These are phyloP conservation scores for Mycena floridula DNA, from an alignment of 768 basidiomycete species.

Conservation along the genomic window DNA sequence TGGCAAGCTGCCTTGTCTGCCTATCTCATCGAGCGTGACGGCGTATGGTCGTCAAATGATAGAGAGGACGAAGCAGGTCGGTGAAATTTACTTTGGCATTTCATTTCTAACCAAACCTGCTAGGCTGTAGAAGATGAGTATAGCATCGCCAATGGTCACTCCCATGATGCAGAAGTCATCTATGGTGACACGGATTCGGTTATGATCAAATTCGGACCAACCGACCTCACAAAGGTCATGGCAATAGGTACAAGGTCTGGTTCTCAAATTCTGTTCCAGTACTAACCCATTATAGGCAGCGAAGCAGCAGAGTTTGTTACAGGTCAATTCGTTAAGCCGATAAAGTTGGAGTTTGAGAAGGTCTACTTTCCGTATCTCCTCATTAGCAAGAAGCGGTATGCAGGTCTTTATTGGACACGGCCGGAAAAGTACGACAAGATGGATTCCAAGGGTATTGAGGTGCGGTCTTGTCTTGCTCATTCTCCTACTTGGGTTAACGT, in stretches of 20 bases:
- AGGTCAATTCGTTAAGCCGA: constrained; percentile 85
- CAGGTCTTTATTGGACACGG: constrained; percentile 96
- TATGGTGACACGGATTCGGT: constrained; percentile 99
- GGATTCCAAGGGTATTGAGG: constrained; percentile 99
- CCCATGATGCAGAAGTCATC: constrained; percentile 88
- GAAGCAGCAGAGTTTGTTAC: constrained; percentile 94
- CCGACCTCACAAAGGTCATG: constrained; percentile 85
- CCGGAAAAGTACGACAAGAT: constrained; percentile 97
- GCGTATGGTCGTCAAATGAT: constrained; percentile 99
- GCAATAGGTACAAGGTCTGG: constrained; percentile 57
- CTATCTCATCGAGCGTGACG: constrained; percentile 93
- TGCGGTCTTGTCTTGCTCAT: constrained; percentile 30
- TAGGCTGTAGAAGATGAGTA: constrained; percentile 90
- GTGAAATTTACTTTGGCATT: constrained; percentile 11
- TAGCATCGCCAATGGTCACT: constrained; percentile 75
- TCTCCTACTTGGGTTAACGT: not conserved
- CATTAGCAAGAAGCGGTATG: constrained; percentile 98
- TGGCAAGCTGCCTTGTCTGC: constrained; percentile 91
- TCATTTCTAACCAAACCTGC: not conserved
- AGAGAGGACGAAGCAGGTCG: constrained; percentile 85
- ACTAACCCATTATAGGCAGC: constrained; percentile 46
- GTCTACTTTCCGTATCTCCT: constrained; percentile 98
- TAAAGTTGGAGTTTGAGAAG: constrained; percentile 99
- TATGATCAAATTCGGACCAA: constrained; percentile 95
- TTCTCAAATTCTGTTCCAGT: not conserved